A percentile compares a stretch with the other conserved stretches of the same genome.
These are phyloP conservation scores for Myriosclerotinia curreyana DNA, from an alignment of 2,329 filamentous ascomycete genomes.

Conservation along the genomic window DNA sequence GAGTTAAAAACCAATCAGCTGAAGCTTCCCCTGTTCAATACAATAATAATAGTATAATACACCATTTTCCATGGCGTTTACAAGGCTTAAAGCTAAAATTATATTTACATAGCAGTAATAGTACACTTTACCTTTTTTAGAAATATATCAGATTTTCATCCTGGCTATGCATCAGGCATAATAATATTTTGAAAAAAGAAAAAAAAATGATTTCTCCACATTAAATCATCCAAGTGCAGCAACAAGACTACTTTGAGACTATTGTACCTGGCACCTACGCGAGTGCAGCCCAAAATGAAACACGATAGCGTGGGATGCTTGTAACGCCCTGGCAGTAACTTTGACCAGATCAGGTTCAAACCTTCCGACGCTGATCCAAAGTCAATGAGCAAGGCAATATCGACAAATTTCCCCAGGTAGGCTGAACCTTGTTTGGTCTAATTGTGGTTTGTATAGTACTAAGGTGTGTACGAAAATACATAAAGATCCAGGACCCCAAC, in stretches of 20 bases:
- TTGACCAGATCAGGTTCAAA: constrained; percentile 21
- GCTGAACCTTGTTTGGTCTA: constrained; percentile 17
- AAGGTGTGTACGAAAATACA: constrained; percentile 17
- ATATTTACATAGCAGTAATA: constrained; percentile 17
- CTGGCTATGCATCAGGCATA: constrained; percentile 7
- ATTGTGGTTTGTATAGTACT: constrained; percentile 13
- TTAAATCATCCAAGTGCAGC: constrained; percentile 21
- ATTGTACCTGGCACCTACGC: constrained; percentile 21
- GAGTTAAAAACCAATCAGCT: constrained; percentile 10
- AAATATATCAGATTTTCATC: constrained; percentile 4
- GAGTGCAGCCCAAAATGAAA: constrained; percentile 35
- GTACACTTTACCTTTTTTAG: constrained; percentile 2
- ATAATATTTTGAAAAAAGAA: background rate
- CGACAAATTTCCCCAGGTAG: constrained; percentile 23
- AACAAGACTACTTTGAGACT: constrained; percentile 18
- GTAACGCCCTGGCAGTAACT: constrained; percentile 26
- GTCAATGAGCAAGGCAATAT: constrained; percentile 15
- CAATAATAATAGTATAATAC: background rate
- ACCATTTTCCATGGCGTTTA: constrained; percentile 11
- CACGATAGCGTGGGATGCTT: constrained; percentile 39
- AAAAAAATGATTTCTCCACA: constrained; percentile 4
- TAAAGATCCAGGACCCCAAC: constrained; percentile 24
- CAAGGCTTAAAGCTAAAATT: constrained; percentile 15
- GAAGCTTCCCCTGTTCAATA: constrained; percentile 11
- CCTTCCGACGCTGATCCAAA: constrained; percentile 22